A percentile compares a stretch with the other conserved stretches of the same genome.
Evolutionary conservation across 1,284 basidiomycete genomes (phyloP).

Genomic region (Melampsora americana): DNA sequence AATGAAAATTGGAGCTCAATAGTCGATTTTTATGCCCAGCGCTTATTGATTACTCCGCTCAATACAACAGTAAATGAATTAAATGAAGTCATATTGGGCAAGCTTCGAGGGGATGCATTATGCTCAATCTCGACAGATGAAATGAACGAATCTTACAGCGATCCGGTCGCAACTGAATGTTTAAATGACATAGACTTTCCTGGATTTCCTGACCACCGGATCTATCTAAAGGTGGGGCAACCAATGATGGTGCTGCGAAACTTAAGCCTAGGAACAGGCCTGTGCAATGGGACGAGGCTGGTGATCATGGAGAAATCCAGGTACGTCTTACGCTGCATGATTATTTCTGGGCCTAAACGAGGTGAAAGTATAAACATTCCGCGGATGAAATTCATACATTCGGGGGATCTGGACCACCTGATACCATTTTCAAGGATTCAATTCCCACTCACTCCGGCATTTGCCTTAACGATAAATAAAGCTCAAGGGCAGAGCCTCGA

Average conservation of each 20-base stretch:
- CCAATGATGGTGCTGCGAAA: background rate
- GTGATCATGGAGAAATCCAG: background rate
- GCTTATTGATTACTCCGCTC: background rate
- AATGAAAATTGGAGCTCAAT: background rate
- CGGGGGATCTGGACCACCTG: background rate
- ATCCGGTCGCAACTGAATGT: background rate
- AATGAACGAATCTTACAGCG: background rate
- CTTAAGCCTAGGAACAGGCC: background rate
- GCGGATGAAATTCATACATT: background rate
- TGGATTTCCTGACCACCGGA: background rate
- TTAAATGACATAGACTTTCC: slow-evolving; percentile 4
- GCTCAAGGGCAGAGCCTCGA: background rate
- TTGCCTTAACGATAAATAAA: slow-evolving; percentile 23
- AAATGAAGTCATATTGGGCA: background rate
- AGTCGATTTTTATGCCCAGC: background rate
- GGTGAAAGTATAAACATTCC: background rate
- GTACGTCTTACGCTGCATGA: background rate
- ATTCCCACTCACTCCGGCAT: background rate
- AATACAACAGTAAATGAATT: background rate
- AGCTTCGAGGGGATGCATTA: background rate
- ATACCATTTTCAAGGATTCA: background rate
- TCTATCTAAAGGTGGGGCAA: slow-evolving; percentile 2
- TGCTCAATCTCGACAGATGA: background rate
- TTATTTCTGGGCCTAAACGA: background rate
- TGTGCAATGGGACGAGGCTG: slow-evolving; percentile 10